Evolutionary conservation across 306 rosid species (phyloP), one percentile per base, ranked within the genome.

Genomic region (Dalbergia cultrata): DNA sequence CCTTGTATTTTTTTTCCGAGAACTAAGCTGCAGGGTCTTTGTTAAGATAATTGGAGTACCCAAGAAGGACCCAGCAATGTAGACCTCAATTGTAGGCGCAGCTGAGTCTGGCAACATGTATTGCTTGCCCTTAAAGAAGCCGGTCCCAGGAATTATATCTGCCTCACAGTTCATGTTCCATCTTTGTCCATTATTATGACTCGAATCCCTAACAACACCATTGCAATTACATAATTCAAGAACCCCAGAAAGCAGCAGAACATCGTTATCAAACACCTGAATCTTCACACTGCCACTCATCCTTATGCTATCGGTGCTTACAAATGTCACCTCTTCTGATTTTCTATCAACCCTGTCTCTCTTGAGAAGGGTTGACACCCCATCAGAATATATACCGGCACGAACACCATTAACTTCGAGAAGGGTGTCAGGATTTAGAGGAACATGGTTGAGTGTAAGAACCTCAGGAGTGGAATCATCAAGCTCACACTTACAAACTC

Each of bases 271-370:
- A 39, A 93, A 89, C 84, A 89, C 95, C 87, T 90, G 93, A 76
- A 90, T 91, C 84, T 86, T 91, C 81, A 90, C 93, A 84, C 88
- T 81, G n/a, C 92, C 92, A 53, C 93, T 88, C 80, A 86, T 89
- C 88, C 95, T 89, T 84, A 86, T 80, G 60, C 90, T 90, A 83
- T 93, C 95, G 5, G 97, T 93, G 88, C 98, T 91, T 62, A 90
- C 93, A 83, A 90, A 93, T 11, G 98, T 91, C 14, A 87, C 92
- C 87, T 91, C 97, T 81, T 91, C 97, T 1, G 95, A 93, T 79
- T 85, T 91, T 74, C 86, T 87, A 83, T 93, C 98, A 3, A 91
- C 82, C 62, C 95, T 86, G 56, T 93, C 92, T 63, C 98, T 86
- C 41, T 83, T 88, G 71, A 93, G 98, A 75, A 87, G 77, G 31